Conservation (phyloP, 1,284 basidiomycete species). For the Ganoderma leucocontextum region DNA sequence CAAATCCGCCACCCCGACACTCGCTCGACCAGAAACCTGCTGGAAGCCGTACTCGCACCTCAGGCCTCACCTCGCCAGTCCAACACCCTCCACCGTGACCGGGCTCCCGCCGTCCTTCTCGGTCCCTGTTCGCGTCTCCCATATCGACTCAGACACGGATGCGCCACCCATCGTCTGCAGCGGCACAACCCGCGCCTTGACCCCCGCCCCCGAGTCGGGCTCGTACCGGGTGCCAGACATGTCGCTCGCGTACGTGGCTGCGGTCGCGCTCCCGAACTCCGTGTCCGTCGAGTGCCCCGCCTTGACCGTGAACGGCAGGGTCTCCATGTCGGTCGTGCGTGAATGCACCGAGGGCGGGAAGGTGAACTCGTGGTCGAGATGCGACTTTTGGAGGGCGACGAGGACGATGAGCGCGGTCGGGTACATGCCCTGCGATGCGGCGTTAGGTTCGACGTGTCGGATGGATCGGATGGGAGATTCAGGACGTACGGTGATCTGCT, state of each 20-base stretch:
- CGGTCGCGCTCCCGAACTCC: background rate
- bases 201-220: background rate
- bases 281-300: background rate
- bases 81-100: background rate
- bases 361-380: constrained; percentile 26
- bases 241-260: background rate
- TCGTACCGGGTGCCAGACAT: background rate
- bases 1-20: background rate
- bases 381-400: constrained; percentile 25
- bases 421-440: constrained; percentile 21
- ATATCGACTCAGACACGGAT: background rate
- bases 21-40: background rate
- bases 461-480: background rate
- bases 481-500: constrained; percentile 18
- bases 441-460: background rate
- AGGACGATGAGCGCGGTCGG: constrained; percentile 21
- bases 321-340: background rate
- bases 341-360: constrained; percentile 6
- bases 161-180: background rate
- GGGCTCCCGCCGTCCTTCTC: background rate
- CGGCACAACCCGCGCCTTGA: background rate
- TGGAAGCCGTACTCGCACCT: background rate
- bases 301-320: constrained; percentile 1
- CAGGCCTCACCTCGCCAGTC: background rate
- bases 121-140: background rate